Evolutionary conservation across 2,329 filamentous ascomycete genomes (phyloP).

Genomic region (Arthrobotrys iridis): DNA sequence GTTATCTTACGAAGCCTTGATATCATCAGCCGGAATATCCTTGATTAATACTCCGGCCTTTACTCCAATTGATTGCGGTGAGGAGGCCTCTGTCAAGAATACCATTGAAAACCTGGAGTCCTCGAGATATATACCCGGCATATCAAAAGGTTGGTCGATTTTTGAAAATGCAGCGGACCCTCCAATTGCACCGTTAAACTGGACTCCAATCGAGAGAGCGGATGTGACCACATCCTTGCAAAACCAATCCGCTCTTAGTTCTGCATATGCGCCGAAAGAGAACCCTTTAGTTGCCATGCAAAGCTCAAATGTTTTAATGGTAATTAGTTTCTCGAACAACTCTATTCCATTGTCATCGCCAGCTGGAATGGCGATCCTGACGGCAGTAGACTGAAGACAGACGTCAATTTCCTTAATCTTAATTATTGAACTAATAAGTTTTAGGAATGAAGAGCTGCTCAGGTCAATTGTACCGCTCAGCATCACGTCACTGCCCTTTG

Average conservation of each 20-base stretch:
- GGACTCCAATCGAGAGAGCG: background rate
- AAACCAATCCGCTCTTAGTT: background rate
- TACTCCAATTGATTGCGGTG: background rate
- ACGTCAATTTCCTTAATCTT: background rate
- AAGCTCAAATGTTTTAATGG: background rate
- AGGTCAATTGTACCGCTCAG: background rate
- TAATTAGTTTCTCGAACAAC: background rate
- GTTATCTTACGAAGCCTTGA: background rate
- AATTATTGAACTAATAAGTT: background rate
- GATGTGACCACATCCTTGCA: background rate
- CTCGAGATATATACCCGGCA: background rate
- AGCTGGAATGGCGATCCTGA: background rate
- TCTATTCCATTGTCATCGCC: background rate
- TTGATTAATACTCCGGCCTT: background rate
- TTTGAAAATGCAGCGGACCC: background rate
- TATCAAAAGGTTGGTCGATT: background rate
- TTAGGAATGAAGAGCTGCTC: background rate
- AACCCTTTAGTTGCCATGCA: background rate
- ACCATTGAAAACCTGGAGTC: background rate
- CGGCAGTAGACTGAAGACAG: background rate
- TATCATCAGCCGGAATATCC: background rate
- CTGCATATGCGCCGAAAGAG: background rate
- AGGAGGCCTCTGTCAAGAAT: background rate
- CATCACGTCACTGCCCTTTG: background rate
- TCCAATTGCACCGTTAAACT: background rate